Conservation (phyloP, 352 stramenopile species). For the Pythium volutum region DNA sequence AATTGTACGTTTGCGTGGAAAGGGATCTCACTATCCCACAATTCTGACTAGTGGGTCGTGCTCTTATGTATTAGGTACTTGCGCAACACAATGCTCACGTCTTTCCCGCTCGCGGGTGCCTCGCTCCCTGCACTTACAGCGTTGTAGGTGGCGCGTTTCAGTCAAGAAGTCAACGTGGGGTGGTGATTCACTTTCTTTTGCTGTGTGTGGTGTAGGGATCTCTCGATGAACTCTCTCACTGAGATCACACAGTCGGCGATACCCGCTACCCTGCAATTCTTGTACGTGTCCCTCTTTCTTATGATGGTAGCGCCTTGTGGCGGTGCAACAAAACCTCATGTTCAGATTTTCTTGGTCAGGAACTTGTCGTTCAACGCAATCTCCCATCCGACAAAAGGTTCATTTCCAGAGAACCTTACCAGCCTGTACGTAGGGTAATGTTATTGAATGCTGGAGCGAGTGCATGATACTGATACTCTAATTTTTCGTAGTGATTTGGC, state of each 20-base stretch:
- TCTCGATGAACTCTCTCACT: constrained; percentile 7
- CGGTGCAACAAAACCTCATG: not conserved
- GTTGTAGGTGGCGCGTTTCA: not conserved
- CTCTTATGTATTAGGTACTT: constrained; percentile 5
- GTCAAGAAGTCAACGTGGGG: not conserved
- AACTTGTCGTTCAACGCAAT: constrained; percentile 7
- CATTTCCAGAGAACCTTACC: not conserved
- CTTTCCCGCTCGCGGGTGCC: constrained; percentile 8
- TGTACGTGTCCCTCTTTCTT: constrained; percentile 1
- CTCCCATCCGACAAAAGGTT: not conserved
- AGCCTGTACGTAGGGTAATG: not conserved
- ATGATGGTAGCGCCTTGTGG: not conserved
- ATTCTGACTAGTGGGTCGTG: not conserved
- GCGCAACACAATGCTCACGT: constrained; percentile 18
- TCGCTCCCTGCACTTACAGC: constrained; percentile 1
- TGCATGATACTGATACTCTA: not conserved
- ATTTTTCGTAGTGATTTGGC: not conserved
- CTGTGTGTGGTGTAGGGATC: constrained; percentile 2
- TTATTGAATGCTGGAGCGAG: not conserved
- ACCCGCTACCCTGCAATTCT: not conserved
- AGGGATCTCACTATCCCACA: not conserved
- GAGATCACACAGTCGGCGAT: not conserved
- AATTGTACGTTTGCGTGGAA: not conserved
- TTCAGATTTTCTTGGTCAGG: not conserved
- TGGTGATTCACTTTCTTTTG: not conserved